Evolutionary conservation across 495 filamentous ascomycete genomes (phyloP).

Genomic region (Lasiosphaeria hispida): DNA sequence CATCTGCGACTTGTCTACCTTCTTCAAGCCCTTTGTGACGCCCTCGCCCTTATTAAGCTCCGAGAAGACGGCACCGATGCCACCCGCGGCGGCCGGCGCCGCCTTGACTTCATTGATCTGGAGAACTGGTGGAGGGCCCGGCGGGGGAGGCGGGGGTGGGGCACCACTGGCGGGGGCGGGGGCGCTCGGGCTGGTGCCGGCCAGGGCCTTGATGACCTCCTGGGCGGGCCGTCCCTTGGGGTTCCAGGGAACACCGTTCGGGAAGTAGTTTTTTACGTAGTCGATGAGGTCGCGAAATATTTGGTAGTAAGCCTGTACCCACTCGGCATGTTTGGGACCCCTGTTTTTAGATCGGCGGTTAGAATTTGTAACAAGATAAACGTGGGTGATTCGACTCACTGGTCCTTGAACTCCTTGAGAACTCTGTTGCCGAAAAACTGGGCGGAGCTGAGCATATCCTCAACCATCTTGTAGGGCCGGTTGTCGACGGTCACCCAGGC

Average conservation of each 20-base stretch:
- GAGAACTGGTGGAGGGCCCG: constrained; percentile 53
- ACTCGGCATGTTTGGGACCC: constrained; percentile 76
- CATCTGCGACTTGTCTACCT: constrained; percentile 92
- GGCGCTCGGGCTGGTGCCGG: constrained; percentile 34
- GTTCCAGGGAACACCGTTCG: constrained; percentile 84
- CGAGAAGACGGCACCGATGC: constrained; percentile 82
- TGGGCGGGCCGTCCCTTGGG: constrained; percentile 70
- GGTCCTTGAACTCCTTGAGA: constrained; percentile 83
- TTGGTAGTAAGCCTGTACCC: constrained; percentile 82
- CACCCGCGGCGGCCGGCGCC: constrained; percentile 36
- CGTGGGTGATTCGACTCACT: constrained; percentile 52
- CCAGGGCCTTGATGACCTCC: constrained; percentile 58
- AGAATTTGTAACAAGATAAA: neutral
- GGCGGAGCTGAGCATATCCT: constrained; percentile 72
- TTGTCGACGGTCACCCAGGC: constrained; percentile 79
- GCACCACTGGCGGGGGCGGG: constrained; percentile 47
- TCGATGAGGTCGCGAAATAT: constrained; percentile 76
- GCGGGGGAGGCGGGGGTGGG: constrained; percentile 73
- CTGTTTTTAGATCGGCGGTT: constrained; percentile 35
- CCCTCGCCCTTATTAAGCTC: constrained; percentile 83
- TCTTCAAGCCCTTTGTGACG: constrained; percentile 83
- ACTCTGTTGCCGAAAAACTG: constrained; percentile 92
- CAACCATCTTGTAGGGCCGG: constrained; percentile 78
- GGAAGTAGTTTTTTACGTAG: constrained; percentile 79
- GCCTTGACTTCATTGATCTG: constrained; percentile 46